phyloP scores from a whole-genome alignment of 352 stramenopile species.

The Pythium graminicola region DNA sequence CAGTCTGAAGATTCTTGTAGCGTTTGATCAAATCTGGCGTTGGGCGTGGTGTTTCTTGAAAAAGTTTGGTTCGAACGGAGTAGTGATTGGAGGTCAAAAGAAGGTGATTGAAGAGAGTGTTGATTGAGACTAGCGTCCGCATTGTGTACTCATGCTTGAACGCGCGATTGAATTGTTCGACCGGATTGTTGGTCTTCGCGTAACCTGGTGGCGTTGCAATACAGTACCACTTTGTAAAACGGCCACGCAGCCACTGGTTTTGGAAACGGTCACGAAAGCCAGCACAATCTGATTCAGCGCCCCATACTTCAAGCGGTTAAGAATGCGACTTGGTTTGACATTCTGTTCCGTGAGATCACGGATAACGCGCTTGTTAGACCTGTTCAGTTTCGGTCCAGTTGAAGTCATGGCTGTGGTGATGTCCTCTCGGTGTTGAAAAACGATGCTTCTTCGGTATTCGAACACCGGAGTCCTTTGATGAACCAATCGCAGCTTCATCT shows the following conservation, averaged over 20 bases:
- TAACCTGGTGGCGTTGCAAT: slow-evolving; percentile 6
- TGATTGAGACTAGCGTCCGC: slow-evolving; percentile 9
- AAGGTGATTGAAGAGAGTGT: neutral
- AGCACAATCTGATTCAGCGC: neutral
- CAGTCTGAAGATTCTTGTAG: neutral
- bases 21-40: neutral
- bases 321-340: slow-evolving; percentile 1
- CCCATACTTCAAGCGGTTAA: neutral
- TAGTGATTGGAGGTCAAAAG: neutral
- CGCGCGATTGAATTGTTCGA: slow-evolving; percentile 23
- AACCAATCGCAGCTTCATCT: neutral
- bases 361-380: neutral
- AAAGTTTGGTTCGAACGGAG: neutral
- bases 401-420: neutral
- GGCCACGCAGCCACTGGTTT: neutral
- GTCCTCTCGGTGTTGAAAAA: neutral
- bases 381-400: neutral
- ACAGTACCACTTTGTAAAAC: slow-evolving; percentile 16
- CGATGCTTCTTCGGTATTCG: neutral
- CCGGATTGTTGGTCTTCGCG: slow-evolving; percentile 23
- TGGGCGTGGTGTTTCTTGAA: neutral
- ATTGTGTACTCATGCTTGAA: slow-evolving; percentile 25
- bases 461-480: neutral
- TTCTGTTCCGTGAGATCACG: neutral
- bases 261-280: neutral